Evolutionary conservation across 2,329 filamentous ascomycete genomes (phyloP).

Genomic region (Juglanconis sp.): DNA sequence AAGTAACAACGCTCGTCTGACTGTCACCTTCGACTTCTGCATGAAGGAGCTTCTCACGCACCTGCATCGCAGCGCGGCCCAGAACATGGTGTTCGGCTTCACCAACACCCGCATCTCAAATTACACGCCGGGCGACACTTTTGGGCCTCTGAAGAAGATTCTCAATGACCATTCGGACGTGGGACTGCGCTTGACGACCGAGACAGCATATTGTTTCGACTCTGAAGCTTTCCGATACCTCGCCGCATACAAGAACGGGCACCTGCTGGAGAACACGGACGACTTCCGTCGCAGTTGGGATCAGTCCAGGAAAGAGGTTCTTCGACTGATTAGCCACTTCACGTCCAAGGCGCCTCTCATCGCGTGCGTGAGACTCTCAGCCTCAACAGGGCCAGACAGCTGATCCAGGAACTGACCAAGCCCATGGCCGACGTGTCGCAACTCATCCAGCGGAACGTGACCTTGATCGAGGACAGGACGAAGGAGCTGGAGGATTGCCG

Average conservation of each 20-base stretch:
- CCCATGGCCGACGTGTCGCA: constrained; percentile 35
- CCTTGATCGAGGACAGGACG: constrained; percentile 27
- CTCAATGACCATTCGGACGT: background rate
- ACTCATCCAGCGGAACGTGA: constrained; percentile 25
- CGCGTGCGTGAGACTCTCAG: constrained; percentile 34
- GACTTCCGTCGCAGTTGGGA: constrained; percentile 36
- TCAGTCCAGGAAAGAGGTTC: constrained; percentile 30
- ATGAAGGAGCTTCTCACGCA: constrained; percentile 38
- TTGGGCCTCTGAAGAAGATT: constrained; percentile 30
- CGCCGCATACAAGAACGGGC: constrained; percentile 32
- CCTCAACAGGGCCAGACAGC: constrained; percentile 33
- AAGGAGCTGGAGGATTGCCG: constrained; percentile 23
- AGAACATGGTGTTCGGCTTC: constrained; percentile 42
- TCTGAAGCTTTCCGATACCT: constrained; percentile 42
- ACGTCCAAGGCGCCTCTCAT: constrained; percentile 27
- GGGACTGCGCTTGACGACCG: constrained; percentile 26
- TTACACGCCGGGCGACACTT: constrained; percentile 39
- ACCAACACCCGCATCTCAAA: constrained; percentile 40
- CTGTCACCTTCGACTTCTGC: constrained; percentile 36
- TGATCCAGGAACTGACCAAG: constrained; percentile 34
- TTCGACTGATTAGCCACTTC: constrained; percentile 31
- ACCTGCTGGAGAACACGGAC: constrained; percentile 29
- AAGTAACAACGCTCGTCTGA: constrained; percentile 35
- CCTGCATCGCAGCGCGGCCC: constrained; percentile 34
- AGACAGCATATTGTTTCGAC: constrained; percentile 40